Base-by-base conservation (phyloP, 345 rosid genomes). In the Rhodomyrtus tomentosa region DNA sequence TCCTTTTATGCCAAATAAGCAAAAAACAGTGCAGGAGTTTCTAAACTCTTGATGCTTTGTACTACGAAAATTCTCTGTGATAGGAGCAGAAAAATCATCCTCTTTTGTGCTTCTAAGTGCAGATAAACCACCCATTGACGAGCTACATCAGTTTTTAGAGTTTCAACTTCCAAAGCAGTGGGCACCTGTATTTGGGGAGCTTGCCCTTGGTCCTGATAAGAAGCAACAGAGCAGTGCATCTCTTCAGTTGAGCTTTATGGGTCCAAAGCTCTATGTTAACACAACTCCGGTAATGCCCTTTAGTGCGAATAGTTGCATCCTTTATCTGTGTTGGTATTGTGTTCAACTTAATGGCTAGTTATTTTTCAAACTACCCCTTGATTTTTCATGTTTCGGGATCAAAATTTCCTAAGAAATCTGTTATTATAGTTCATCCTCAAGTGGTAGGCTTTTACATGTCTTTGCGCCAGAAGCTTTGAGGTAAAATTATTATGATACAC, bases 101-200 rank as follows among this genome's bases (percentile, higher is more conserved):
- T 25, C 59, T 50, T 55, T 55, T 54, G 50, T 74, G 80, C 62
- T 83, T 52, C 45, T 36, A 40, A 53, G 13, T 52, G 84, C 87
- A 89, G 93, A 91, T 86, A 89, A 91, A 55, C 93, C 93, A 25
- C 91, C 93, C 32, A 86, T 87, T 25, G 90, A 91, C 22, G 93
- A 91, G 81, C 90, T 91, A 52, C 91, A 88, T 84, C 93, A 91
- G 89, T 91, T 91, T 85, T 86, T 91, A 82, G 93, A 91, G 88
- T 89, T 91, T 87, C 93, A 91, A 88, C 88, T 91, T 84, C 91
- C 93, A 9, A 87, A 87, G 86, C 93, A 89, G 68, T 91, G 93
- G 93, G 93, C 93, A 42, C 93, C 93, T 14, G 90, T 89, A 72
- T 91, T 91, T 86, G 89, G 90, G 68, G 93, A 91, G 72, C 91